Evolutionary conservation across 352 stramenopile genomes (phyloP).

Genomic region (Globisporangium nunn): DNA sequence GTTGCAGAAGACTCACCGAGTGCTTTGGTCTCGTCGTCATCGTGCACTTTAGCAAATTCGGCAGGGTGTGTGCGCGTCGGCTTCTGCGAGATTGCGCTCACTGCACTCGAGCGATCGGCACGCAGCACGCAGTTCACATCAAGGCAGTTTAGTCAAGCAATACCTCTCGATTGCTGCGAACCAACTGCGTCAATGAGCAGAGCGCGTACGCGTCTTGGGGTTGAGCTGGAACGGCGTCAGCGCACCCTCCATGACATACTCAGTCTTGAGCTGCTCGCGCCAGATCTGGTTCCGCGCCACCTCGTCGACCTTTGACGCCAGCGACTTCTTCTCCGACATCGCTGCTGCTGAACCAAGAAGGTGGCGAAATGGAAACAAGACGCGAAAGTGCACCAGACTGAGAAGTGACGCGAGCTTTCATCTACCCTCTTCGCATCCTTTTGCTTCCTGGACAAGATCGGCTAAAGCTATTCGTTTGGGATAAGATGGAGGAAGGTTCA

Average conservation of each 20-base stretch:
- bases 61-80: constrained; percentile 66
- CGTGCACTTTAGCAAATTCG: constrained; percentile 55
- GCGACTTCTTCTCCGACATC: constrained; percentile 74
- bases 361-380: too few species aligned
- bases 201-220: constrained; percentile 57
- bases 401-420: too few species aligned
- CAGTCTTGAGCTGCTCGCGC: constrained; percentile 82
- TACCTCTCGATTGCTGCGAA: too few species aligned
- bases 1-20: constrained; percentile 24
- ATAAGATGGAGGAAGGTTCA: neutral
- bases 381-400: too few species aligned
- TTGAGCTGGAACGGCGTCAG: constrained; percentile 82
- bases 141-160: neutral
- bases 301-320: constrained; percentile 79
- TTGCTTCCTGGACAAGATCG: too few species aligned
- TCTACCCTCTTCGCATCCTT: too few species aligned
- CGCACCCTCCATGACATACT: constrained; percentile 69
- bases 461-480: too few species aligned
- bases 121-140: neutral
- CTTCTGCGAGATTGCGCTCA: constrained; percentile 72
- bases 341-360: neutral
- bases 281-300: constrained; percentile 85
- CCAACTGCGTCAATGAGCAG: neutral
- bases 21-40: constrained; percentile 43
- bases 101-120: constrained; percentile 15